phyloP scores from a whole-genome alignment of 73 alveolate species.

The Paramecium sonneborni region DNA sequence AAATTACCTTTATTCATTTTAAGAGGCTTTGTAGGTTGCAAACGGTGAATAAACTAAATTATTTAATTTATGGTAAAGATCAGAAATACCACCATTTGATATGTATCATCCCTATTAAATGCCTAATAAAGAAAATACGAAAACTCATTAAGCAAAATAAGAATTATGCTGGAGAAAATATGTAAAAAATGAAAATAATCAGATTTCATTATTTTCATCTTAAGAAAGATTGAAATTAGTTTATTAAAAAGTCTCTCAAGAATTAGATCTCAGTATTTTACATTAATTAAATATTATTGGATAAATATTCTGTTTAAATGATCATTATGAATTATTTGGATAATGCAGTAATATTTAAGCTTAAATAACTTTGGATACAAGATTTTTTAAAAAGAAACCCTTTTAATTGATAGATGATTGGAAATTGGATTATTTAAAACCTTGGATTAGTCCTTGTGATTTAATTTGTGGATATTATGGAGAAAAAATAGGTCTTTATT shows the following conservation, averaged over 20 bases:
- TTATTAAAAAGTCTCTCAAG: not conserved
- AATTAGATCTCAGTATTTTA: not conserved
- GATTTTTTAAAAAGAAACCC: not conserved
- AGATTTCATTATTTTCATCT: constrained; percentile 30
- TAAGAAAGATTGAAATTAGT: constrained; percentile 4
- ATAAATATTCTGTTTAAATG: not conserved
- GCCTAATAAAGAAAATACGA: not conserved
- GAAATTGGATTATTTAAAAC: not conserved
- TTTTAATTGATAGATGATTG: constrained; percentile 14
- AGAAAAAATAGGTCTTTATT: constrained; percentile 8
- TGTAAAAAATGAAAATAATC: not conserved
- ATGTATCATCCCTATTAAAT: not conserved
- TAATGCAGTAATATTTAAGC: not conserved
- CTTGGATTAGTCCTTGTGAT: not conserved
- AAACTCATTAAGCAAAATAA: not conserved
- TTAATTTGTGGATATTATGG: constrained; percentile 37
- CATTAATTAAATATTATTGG: not conserved
- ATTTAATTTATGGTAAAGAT: not conserved
- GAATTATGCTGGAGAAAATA: not conserved
- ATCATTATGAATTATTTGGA: constrained; percentile 48
- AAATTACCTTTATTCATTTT: not conserved
- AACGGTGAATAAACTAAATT: not conserved
- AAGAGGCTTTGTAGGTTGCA: constrained; percentile 15
- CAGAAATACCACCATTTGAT: not conserved
- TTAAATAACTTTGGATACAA: not conserved